Conservation (phyloP, 1,284 basidiomycete genomes). For the Fomitopsis pinicola region DNA sequence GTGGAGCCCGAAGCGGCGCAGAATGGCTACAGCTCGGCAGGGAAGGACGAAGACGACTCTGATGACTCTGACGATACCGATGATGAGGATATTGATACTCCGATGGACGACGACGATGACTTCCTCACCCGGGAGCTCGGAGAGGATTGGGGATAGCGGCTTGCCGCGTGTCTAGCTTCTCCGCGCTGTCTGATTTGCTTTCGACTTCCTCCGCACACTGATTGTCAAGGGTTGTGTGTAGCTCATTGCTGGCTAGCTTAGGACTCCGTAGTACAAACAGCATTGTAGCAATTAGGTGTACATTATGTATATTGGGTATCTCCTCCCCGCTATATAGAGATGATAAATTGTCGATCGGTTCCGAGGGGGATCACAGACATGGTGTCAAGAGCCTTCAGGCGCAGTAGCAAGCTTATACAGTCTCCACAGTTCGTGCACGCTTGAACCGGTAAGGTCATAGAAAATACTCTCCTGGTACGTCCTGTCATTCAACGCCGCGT, state of each 20-base stretch:
- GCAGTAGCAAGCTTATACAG: constrained; percentile 42
- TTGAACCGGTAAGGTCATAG: constrained; percentile 44
- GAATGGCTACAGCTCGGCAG: constrained; percentile 22
- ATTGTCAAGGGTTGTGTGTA: neutral
- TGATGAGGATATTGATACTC: constrained; percentile 28
- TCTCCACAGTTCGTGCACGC: constrained; percentile 52
- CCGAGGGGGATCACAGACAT: neutral
- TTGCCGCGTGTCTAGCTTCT: neutral
- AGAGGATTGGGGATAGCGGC: constrained; percentile 62
- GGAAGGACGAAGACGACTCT: constrained; percentile 20
- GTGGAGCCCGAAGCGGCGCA: constrained; percentile 13
- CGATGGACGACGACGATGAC: constrained; percentile 60
- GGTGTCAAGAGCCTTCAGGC: constrained; percentile 3
- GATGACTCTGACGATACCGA: constrained; percentile 40
- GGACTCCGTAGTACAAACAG: constrained; percentile 5
- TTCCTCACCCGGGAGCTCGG: constrained; percentile 71
- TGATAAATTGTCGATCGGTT: neutral
- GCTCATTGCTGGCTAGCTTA: constrained; percentile 8
- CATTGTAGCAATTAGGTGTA: constrained; percentile 14
- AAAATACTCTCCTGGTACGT: constrained; percentile 50
- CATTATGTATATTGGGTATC: constrained; percentile 11
- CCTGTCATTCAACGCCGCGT: constrained; percentile 44
- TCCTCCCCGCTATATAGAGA: neutral
- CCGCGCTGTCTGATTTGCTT: neutral
- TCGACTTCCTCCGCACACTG: constrained; percentile 2